Base-by-base conservation (phyloP, 2,329 filamentous ascomycete genomes). In the Aureobasidium sp. region DNA sequence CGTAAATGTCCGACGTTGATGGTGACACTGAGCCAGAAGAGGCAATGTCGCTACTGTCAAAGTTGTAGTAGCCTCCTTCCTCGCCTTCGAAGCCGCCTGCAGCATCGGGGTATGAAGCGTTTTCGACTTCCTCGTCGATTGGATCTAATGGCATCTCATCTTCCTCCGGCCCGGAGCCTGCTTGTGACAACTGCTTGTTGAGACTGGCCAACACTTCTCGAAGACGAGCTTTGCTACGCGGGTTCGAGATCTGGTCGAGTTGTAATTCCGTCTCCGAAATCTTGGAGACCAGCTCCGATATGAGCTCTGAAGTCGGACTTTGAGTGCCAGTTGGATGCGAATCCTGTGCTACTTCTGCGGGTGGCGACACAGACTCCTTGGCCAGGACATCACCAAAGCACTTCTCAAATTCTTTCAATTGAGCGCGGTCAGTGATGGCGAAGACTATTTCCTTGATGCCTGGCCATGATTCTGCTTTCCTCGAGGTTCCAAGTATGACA, bases 401-500 rank as follows among this genome's bases (percentile, higher is more conserved):
- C 4, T 60, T 58, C 7, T 70, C 70, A 58, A 85, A 84, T 0
- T 74, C 71, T 11, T 67, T 66, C 0, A 79, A 77, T 70, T 80
- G 74, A 3, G 69, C 70, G 0, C 61, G 57, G 54, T 80, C 75
- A 10, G 73, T 72, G 58, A 84, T 79, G 0, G 80, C 80, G 62
- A 85, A 84, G 0, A 80, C 68, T 3, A 84, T 66, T 7, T 81
- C 73, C 38, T 77, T 68, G 40, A 82, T 62, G 0, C 68, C 63
- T 2, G 67, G 59, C 76, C 77, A 76, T 5, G 53, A 56, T 60
- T 74, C 62, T 41, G 58, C 11, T 53, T 60, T 54, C 1, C 38
- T 44, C 2, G 54, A 56, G n/a, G 55, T 60, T 22, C 65, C 66
- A 10, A 68, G 61, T 32, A 75, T 62, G 14, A 71, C 70, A 55